Evolutionary conservation across 2,329 filamentous ascomycete species (phyloP).

Genomic region (Neofusicoccum parvum): DNA sequence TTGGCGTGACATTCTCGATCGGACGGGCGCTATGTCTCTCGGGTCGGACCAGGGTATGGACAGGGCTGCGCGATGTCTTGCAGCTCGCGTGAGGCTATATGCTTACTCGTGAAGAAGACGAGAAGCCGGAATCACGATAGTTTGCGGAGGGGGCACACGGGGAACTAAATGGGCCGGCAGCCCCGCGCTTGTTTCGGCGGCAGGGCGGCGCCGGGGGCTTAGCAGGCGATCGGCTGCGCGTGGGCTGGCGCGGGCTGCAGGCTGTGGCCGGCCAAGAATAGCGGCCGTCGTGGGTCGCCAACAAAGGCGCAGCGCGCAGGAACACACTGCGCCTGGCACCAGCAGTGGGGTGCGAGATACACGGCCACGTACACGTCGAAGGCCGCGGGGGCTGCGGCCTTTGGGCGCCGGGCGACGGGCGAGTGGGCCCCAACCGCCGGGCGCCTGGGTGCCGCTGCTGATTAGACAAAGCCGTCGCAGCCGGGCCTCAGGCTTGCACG

Average conservation of each 20-base stretch:
- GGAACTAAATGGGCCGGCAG: conserved; percentile 5
- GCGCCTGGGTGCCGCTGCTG: too few species aligned
- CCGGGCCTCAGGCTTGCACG: too few species aligned
- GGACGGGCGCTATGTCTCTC: neutral
- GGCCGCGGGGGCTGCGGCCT: neutral
- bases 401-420: too few species aligned
- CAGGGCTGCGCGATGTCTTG: conserved; percentile 3
- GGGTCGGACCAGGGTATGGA: neutral
- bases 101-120: conserved; percentile 1
- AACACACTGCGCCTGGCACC: neutral
- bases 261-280: neutral
- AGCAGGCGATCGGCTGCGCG: conserved; percentile 5
- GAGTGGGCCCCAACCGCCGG: too few species aligned
- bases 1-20: neutral
- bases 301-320: neutral
- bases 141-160: conserved; percentile 10
- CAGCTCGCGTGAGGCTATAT: conserved; percentile 1
- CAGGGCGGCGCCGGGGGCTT: conserved; percentile 6
- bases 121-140: neutral
- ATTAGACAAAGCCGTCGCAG: too few species aligned
- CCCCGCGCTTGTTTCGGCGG: conserved; percentile 1
- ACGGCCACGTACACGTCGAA: neutral
- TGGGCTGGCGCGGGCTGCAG: neutral
- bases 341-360: neutral
- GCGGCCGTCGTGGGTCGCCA: neutral